Percentiles rank a stretch among this genome's conserved stretches.
Conservation (phyloP, 164 flowering plant genomes). For the Tetrastigma voinierianum region DNA sequence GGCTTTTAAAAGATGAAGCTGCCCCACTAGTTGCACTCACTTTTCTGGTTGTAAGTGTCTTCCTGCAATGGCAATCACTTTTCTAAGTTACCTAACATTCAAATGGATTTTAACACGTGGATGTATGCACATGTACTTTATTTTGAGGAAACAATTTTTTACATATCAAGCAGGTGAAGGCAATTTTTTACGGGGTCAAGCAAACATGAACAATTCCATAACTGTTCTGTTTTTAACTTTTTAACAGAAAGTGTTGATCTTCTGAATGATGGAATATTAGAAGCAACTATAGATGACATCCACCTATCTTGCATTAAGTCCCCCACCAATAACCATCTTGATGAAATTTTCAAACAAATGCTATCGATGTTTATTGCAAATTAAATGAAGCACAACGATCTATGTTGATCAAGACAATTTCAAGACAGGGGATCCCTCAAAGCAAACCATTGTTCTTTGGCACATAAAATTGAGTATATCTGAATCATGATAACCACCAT, state of each 20-base stretch:
- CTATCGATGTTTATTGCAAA: too few species aligned
- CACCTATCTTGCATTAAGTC: too few species aligned
- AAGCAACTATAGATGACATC: not conserved
- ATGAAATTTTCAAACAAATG: too few species aligned
- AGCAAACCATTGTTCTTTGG: not conserved
- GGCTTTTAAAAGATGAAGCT: too few species aligned
- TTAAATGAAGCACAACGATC: not conserved
- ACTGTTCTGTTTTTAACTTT: not conserved
- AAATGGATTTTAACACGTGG: not conserved
- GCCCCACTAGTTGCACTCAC: conserved; percentile 93
- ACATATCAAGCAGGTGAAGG: not conserved
- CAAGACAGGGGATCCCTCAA: not conserved
- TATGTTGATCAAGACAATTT: not conserved
- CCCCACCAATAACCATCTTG: not conserved
- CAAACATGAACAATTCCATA: not conserved
- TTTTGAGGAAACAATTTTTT: not conserved
- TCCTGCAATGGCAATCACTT: conserved; percentile 44
- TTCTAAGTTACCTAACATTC: too few species aligned
- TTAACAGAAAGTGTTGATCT: not conserved
- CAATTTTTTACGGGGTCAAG: not conserved
- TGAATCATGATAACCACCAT: not conserved
- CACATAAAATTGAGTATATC: not conserved
- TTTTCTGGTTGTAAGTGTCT: conserved; percentile 70
- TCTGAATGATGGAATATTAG: not conserved
- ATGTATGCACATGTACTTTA: not conserved